Evolutionary conservation across 2,329 filamentous ascomycete genomes (phyloP).

Genomic region (Calonectria pseudoreteaudii): DNA sequence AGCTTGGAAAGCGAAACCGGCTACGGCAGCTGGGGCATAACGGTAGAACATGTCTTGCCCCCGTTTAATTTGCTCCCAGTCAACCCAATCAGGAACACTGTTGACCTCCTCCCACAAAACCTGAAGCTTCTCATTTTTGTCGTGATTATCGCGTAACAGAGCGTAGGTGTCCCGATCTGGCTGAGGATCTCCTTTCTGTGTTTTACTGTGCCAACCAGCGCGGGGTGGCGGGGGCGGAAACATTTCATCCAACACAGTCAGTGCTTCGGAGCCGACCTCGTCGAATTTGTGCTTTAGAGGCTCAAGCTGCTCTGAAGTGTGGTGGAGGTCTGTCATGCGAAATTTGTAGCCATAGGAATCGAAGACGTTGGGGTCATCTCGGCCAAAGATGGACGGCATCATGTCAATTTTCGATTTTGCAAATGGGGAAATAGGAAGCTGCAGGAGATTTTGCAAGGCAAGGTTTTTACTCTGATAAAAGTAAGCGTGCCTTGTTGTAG

Average conservation of each 20-base stretch:
- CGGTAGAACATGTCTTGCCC: constrained; percentile 73
- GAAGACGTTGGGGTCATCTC: neutral
- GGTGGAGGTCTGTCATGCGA: neutral
- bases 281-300: constrained; percentile 4
- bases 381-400: neutral
- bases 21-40: constrained; percentile 68
- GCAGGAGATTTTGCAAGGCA: neutral
- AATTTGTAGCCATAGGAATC: constrained; percentile 13
- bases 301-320: neutral
- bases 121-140: neutral
- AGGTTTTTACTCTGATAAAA: neutral
- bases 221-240: constrained; percentile 5
- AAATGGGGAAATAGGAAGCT: neutral
- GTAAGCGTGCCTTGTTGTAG: neutral
- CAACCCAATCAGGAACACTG: constrained; percentile 70
- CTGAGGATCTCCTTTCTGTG: neutral
- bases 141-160: neutral
- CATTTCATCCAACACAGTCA: neutral
- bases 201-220: constrained; percentile 3
- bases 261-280: neutral
- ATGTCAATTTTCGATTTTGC: neutral
- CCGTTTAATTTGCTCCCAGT: constrained; percentile 72
- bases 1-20: constrained; percentile 50
- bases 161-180: constrained; percentile 10
- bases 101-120: constrained; percentile 67